phyloP scores from a whole-genome alignment of 1,139 yeast species.

The Debaryomyces coudertii region DNA sequence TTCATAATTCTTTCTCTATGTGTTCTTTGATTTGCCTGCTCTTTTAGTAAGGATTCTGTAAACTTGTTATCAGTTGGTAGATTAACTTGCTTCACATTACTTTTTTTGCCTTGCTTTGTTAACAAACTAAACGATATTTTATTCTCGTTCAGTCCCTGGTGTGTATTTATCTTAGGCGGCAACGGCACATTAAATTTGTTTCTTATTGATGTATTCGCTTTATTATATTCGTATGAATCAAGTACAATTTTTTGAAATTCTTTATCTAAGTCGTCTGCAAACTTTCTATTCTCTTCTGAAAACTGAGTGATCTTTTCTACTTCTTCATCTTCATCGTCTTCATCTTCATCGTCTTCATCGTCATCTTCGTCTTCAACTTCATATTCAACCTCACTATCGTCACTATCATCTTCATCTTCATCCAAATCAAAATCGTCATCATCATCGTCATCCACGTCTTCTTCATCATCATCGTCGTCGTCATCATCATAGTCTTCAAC shows the following conservation, averaged over 20 bases:
- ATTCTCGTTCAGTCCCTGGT: slow-evolving; percentile 10
- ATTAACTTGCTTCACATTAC: slow-evolving; percentile 44
- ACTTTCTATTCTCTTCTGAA: slow-evolving; percentile 45
- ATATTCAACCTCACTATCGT: slow-evolving; percentile 20
- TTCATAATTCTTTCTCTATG: slow-evolving; percentile 47
- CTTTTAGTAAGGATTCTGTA: slow-evolving; percentile 41
- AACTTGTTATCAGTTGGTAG: slow-evolving; percentile 54
- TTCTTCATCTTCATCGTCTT: slow-evolving; percentile 15
- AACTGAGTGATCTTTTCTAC: slow-evolving; percentile 19
- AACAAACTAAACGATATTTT: slow-evolving; percentile 55
- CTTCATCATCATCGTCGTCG: slow-evolving; percentile 17
- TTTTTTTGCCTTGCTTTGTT: slow-evolving; percentile 52
- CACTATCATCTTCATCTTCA: slow-evolving; percentile 24
- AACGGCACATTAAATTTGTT: slow-evolving; percentile 26
- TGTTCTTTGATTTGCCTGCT: slow-evolving; percentile 35
- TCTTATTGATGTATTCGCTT: slow-evolving; percentile 18
- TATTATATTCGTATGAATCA: slow-evolving; percentile 49
- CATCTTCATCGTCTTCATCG: slow-evolving; percentile 16
- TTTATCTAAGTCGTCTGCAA: slow-evolving; percentile 55
- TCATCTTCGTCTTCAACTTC: slow-evolving; percentile 19
- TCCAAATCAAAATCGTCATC: slow-evolving; percentile 22
- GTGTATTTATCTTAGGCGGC: slow-evolving; percentile 18
- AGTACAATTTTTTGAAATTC: slow-evolving; percentile 54
- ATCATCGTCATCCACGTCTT: slow-evolving; percentile 1
- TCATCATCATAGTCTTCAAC: slow-evolving; percentile 22